These are phyloP conservation scores for Beauveria sp. DNA, from an alignment of 2,329 filamentous ascomycete species.

Conservation along the genomic window DNA sequence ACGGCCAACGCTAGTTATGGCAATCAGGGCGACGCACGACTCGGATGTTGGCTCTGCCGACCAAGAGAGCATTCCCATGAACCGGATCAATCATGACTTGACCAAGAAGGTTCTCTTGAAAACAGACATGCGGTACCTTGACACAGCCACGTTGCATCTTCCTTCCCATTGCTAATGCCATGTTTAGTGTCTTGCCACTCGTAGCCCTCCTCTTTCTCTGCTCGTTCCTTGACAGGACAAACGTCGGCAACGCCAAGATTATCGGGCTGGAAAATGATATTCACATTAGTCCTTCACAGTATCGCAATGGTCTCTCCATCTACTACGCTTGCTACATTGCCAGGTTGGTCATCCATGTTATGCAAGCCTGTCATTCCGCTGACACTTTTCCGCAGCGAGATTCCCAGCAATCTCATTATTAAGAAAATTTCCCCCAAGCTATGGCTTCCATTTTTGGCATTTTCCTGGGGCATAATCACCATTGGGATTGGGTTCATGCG, in stretches of 20 bases:
- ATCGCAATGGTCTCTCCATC: conserved; percentile 54
- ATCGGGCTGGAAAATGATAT: conserved; percentile 53
- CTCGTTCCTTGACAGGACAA: conserved; percentile 61
- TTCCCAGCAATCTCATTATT: conserved; percentile 57
- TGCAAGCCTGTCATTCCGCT: background rate
- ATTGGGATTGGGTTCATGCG: conserved; percentile 49
- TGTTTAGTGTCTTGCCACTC: conserved; percentile 48
- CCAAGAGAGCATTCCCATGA: background rate
- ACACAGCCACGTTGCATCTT: no score
- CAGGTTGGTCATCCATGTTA: conserved; percentile 25
- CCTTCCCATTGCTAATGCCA: background rate
- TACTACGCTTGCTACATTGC: conserved; percentile 59
- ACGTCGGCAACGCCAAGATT: conserved; percentile 64
- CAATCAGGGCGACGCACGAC: conserved; percentile 15
- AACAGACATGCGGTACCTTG: conserved; percentile 19
- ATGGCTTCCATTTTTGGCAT: conserved; percentile 51
- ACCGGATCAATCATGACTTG: conserved; percentile 12
- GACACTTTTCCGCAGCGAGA: conserved; percentile 35
- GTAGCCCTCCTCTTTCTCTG: conserved; percentile 59
- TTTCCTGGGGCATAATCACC: conserved; percentile 50
- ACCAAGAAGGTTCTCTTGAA: conserved; percentile 22
- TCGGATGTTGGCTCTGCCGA: conserved; percentile 14
- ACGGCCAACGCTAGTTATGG: conserved; percentile 6
- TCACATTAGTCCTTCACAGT: conserved; percentile 51
- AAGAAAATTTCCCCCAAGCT: conserved; percentile 53